Percentiles rank a stretch among this genome's conserved stretches.
phyloP scores from a whole-genome alignment of 2,329 filamentous ascomycete species.

The Aureobasidium sp. region DNA sequence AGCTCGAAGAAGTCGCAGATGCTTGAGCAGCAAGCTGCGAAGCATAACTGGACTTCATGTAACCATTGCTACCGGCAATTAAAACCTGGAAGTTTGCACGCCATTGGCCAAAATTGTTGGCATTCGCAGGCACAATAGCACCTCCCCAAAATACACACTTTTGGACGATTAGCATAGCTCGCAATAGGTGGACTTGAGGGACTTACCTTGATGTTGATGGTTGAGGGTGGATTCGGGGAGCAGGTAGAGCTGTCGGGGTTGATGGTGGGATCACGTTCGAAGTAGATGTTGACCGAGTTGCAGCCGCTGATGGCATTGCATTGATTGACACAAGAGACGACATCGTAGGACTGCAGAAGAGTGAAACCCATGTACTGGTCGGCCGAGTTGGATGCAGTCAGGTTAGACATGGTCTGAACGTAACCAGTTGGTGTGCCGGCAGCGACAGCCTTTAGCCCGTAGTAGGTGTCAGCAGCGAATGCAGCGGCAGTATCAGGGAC shows the following conservation, averaged over 20 bases:
- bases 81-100: slow-evolving; percentile 23
- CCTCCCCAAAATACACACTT: background rate
- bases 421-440: slow-evolving; percentile 22
- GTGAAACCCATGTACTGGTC: slow-evolving; percentile 21
- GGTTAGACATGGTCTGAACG: slow-evolving; percentile 18
- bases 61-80: slow-evolving; percentile 26
- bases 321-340: background rate
- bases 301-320: slow-evolving; percentile 14
- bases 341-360: slow-evolving; percentile 7
- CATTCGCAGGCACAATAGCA: slow-evolving; percentile 11
- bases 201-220: background rate
- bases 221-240: background rate
- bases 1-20: slow-evolving; percentile 2
- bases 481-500: slow-evolving; percentile 25
- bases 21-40: slow-evolving; percentile 3
- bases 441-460: slow-evolving; percentile 16
- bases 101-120: slow-evolving; percentile 15
- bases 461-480: slow-evolving; percentile 18
- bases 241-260: background rate
- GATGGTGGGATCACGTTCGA: slow-evolving; percentile 26
- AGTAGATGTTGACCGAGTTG: slow-evolving; percentile 17
- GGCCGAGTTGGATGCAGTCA: slow-evolving; percentile 14
- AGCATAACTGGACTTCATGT: slow-evolving; percentile 15
- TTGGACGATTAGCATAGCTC: too few species aligned
- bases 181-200: too few species aligned